Evolutionary conservation across 129 eudicot species (phyloP), one percentile per base, ranked within the genome.

Genomic region (Flaveria bidentis): DNA sequence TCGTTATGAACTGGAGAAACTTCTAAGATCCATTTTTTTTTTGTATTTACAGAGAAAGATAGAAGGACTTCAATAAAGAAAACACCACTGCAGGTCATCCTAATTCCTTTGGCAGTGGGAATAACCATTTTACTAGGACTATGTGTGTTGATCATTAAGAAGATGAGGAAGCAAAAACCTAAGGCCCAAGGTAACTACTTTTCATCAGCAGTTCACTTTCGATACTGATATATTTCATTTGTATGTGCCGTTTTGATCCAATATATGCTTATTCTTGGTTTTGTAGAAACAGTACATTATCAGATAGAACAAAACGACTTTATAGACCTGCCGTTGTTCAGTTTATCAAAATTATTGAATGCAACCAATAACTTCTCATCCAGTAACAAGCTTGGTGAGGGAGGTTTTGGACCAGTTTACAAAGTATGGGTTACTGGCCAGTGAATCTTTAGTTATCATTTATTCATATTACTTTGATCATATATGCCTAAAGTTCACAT

Each of bases 71-170:
- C 73, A 1, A 49, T 8, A 36, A 58, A 16, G n/a, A 79, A 61
- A 26, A 50, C 18, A 36, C 17, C 36, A n/a, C 6, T 17, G 51
- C 53, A 25, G 50, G 4, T 49, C 26, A 79, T 79, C 13, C 63
- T 71, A 18, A 79, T 71, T 42, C 78, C 73, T 39, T 1, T 73
- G 55, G 53, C 11, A n/a, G 46, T 53, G n/a, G 62, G 73, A 3
- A 17, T 70, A 44, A 25, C 76, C 72, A 10, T 55, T 52, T 22
- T 76, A 69, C 58, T 78, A 39, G 81, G 76, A 76, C 12, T 73
- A 50, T 57, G 71, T 60, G 28, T 73, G 15, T 73, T 46, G 53
- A 47, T 69, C 15, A 23, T 64, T 28, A 9, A 53, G 20, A 75
- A 44, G 67, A 75, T 15, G 72, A 75, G 28, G 46, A 81, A 28